Evolutionary conservation across 2,329 filamentous ascomycete genomes (phyloP), one percentile per base, ranked within the genome.

Genomic region (Ophiostoma sp.): DNA sequence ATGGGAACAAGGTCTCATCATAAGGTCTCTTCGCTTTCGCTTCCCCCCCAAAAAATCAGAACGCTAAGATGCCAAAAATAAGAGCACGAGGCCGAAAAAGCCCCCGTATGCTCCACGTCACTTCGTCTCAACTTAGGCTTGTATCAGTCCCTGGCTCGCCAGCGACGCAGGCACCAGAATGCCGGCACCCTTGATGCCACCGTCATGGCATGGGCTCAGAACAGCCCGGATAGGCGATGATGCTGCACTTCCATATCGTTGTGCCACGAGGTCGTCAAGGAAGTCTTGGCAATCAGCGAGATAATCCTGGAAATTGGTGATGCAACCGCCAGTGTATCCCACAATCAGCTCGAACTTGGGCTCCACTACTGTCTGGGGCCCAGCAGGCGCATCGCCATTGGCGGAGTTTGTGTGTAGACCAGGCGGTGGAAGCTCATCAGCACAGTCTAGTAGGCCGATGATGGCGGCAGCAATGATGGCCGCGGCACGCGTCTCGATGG

Each of bases 311-410:
- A 94, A 94, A 78, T 93, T 89, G n/a, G 90, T 88, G 74, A 95
- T 95, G 78, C 92, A 94, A 7, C 92, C 91, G 42, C 93, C 93
- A 0, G 93, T 94, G 79, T 93, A 95, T 0, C 92, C 93, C 28
- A 95, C 91, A 1, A 93, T 90, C 39, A 95, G 80, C 77, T 93
- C 90, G 75, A 83, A 77, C 31, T 69, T 69, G 28, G 45, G 42
- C 3, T 36, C 66, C 25, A n/a, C 42, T 1, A 9, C 36, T 1
- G 12, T 17, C 31, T 8, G 33, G 5, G 22, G 31, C 4, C n/a
- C n/a, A n/a, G 73, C 57, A 7, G 71, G 73, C 17, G 22, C 74
- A 61, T 55, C 74, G 48, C 45, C 74, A 74, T 71, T 28, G 69
- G 55, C 57, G 71, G 74, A 1, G 72, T 72, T 9, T 63, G 28